Evolutionary conservation across 2,329 filamentous ascomycete genomes (phyloP), one percentile per base, ranked within the genome.

Genomic region (Colletotrichum brevisporum): DNA sequence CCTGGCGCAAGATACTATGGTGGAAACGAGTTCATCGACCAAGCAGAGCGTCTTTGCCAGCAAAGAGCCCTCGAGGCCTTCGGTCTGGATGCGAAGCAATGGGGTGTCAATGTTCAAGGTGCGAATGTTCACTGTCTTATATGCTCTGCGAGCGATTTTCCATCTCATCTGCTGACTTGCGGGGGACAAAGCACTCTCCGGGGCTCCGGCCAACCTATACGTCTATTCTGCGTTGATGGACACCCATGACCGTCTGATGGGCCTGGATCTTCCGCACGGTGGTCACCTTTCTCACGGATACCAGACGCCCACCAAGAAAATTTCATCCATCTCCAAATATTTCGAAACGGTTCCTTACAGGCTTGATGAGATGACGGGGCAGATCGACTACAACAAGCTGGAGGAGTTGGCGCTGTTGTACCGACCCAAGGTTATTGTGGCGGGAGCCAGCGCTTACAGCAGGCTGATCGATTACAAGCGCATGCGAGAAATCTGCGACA

Each of bases 291-390:
- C 93, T 54, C 96, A 99, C 83, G 96, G 96, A 71, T 99, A 99
- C 83, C 96, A 99, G 83, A 98, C 94, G 21, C 94, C 96, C 3
- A 91, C 91, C 61, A 94, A 92, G 82, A 95, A 95, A 88, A 98
- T 99, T 80, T 98, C 95, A n/a, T 94, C 95, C 76, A 91, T 99
- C 73, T 98, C 95, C 67, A 98, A 97, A 79, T 99, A 99, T 85
- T 99, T 99, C 80, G 96, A 99, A 85, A 99, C 96, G 43, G 85
- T 99, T 72, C 96, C 96, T 5, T 99, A 99, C 86, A 91, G 94
- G 69, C 88, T 98, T 63, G 90, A 98, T 83, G 93, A 97, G 78
- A 87, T 91, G 71, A 98, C 95, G 6, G 96, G 96, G 69, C 86
- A 95, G 75, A 99, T 99, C 77, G 95, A 99, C 85, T 99, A 99